Conservation (phyloP, 768 basidiomycete genomes). For the Lactarius indigo region DNA sequence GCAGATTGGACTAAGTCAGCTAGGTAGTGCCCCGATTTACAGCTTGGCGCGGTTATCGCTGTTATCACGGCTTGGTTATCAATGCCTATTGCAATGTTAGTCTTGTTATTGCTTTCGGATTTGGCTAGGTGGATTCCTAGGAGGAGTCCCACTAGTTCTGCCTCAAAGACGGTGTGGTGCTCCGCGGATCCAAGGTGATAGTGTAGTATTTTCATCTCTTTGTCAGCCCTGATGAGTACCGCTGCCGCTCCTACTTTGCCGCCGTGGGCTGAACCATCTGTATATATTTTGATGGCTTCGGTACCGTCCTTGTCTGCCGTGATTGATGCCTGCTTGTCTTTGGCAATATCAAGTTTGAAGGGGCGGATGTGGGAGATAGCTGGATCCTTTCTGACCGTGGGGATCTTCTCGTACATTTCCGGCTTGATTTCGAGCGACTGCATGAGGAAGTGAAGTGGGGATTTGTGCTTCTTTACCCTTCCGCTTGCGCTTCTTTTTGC, state of each 20-base stretch:
- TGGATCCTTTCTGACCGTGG: not conserved
- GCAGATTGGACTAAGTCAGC: not conserved
- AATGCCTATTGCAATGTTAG: too few species aligned
- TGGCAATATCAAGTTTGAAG: not conserved
- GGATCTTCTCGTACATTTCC: constrained; percentile 10
- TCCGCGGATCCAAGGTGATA: not conserved
- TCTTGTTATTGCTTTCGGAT: not conserved
- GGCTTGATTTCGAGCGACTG: not conserved
- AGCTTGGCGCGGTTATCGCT: not conserved
- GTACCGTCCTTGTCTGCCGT: not conserved
- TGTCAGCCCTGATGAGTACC: not conserved
- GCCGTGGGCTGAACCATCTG: constrained; percentile 25
- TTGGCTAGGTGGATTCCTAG: not conserved
- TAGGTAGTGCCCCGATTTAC: not conserved
- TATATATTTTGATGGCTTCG: constrained; percentile 13
- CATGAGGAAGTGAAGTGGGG: constrained; percentile 24
- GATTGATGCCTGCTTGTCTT: not conserved
- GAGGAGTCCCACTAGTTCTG: not conserved
- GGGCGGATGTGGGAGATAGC: not conserved
- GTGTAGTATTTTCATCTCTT: not conserved
- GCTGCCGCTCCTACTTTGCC: not conserved
- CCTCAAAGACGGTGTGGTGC: not conserved
- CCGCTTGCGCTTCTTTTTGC: not conserved
- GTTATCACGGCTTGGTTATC: not conserved
- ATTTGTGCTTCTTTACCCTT: not conserved